Evolutionary conservation across 2,329 filamentous ascomycete species (phyloP).

Genomic region (Aspergillus uvarum): DNA sequence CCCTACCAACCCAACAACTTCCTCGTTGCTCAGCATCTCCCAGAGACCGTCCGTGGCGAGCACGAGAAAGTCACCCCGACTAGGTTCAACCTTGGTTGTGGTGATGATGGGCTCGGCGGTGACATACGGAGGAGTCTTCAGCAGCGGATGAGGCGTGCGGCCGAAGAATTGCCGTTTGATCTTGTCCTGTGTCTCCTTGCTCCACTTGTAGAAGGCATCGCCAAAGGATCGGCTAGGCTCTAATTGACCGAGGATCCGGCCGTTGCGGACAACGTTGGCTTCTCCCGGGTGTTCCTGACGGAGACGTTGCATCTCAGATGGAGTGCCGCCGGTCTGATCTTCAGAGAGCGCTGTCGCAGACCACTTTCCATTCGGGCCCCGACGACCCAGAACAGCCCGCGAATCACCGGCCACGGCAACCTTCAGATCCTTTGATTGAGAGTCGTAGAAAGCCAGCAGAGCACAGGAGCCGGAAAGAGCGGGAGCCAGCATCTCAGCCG

Average conservation of each 20-base stretch:
- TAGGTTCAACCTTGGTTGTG: conserved; percentile 84
- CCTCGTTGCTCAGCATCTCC: conserved; percentile 99
- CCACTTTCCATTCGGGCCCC: conserved; percentile 81
- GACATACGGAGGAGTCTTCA: conserved; percentile 93
- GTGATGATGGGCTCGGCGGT: conserved; percentile 95
- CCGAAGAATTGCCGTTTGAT: conserved; percentile 87
- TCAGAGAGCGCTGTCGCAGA: conserved; percentile 83
- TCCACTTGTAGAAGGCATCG: conserved; percentile 97
- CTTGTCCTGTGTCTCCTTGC: conserved; percentile 75
- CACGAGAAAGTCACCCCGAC: conserved; percentile 90
- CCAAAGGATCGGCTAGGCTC: conserved; percentile 95
- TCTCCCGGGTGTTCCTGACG: conserved; percentile 86
- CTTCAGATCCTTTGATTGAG: conserved; percentile 77
- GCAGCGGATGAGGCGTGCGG: conserved; percentile 69
- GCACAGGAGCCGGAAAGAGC: conserved; percentile 97
- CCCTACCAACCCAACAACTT: conserved; percentile 92
- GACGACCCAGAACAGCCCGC: conserved; percentile 85
- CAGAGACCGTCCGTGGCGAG: conserved; percentile 95
- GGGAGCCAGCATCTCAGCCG: conserved; percentile 86
- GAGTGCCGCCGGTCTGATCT: conserved; percentile 90
- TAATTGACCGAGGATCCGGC: conserved; percentile 84
- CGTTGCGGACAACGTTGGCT: conserved; percentile 80
- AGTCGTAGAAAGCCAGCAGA: conserved; percentile 94
- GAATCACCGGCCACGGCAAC: conserved; percentile 96
- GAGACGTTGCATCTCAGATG: conserved; percentile 78